phyloP scores from a whole-genome alignment of 176 grass and related monocot genomes.

The Elaeis guineensis region DNA sequence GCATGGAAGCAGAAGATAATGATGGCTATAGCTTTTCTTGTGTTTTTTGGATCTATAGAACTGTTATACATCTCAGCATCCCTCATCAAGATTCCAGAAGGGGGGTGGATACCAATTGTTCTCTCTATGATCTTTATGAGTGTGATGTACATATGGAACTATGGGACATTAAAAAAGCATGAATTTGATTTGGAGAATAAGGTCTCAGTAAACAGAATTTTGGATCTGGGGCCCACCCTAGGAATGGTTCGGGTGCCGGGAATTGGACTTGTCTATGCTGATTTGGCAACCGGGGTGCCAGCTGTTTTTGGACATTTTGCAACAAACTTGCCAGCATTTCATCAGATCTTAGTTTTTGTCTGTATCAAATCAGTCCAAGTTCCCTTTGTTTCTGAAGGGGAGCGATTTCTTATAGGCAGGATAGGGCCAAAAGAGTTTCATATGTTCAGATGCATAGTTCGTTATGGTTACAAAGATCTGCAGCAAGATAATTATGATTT shows the following conservation, averaged over 20 bases:
- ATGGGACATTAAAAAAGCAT: constrained; percentile 13
- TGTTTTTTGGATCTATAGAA: constrained; percentile 11
- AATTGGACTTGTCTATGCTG: constrained; percentile 7
- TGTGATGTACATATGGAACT: constrained; percentile 17
- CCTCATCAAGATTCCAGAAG: constrained; percentile 11
- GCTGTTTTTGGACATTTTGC: constrained; percentile 13
- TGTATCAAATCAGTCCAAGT: constrained; percentile 14
- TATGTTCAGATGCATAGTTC: constrained; percentile 2
- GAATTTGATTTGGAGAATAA: constrained; percentile 14
- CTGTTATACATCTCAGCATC: constrained; percentile 4
- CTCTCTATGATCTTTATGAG: constrained; percentile 4
- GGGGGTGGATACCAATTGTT: constrained; percentile 4
- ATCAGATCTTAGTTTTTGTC: constrained; percentile 14
- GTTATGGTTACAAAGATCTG: constrained; percentile 9
- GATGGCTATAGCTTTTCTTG: neutral
- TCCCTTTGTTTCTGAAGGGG: neutral
- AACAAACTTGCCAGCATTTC: constrained; percentile 11
- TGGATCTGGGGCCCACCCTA: neutral
- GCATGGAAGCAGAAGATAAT: constrained; percentile 3
- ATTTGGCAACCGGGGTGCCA: constrained; percentile 7
- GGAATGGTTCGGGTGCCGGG: constrained; percentile 7
- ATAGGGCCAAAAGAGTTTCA: constrained; percentile 7
- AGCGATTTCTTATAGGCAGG: constrained; percentile 8
- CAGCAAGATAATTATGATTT: constrained; percentile 7
- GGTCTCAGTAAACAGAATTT: constrained; percentile 5